These are phyloP conservation scores for Ceratobasidium sp. DNA, from an alignment of 1,284 basidiomycete species.

Conservation along the genomic window DNA sequence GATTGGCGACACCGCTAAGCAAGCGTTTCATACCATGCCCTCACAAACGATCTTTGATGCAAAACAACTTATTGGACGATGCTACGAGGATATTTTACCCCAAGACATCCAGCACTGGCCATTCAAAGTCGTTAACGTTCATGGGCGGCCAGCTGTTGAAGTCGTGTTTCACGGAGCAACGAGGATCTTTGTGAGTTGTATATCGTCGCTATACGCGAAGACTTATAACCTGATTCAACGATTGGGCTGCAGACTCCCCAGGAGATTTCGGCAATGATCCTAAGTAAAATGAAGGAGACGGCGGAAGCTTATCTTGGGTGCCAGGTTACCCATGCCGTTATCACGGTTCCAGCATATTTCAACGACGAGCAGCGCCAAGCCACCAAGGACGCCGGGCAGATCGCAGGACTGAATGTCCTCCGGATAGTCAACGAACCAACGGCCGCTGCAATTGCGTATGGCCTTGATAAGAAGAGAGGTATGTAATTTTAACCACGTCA, in stretches of 20 bases:
- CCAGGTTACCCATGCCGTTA: slow-evolving; percentile 70
- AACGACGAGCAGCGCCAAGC: slow-evolving; percentile 72
- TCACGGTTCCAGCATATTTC: slow-evolving; percentile 71
- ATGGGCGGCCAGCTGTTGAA: slow-evolving; percentile 57
- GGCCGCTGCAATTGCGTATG: slow-evolving; percentile 70
- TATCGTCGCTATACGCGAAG: too few species aligned
- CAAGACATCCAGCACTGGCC: slow-evolving; percentile 62
- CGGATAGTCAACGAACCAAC: slow-evolving; percentile 74
- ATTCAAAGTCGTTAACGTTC: slow-evolving; percentile 64
- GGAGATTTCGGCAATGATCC: neutral
- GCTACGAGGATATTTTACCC: slow-evolving; percentile 57
- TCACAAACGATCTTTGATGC: slow-evolving; percentile 68
- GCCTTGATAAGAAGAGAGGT: slow-evolving; percentile 60
- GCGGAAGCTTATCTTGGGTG: slow-evolving; percentile 70
- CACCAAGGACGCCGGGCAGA: slow-evolving; percentile 69
- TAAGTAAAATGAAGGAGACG: slow-evolving; percentile 70
- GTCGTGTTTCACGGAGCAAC: slow-evolving; percentile 66
- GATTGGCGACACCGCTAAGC: neutral
- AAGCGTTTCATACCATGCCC: slow-evolving; percentile 32
- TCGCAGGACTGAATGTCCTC: slow-evolving; percentile 68
- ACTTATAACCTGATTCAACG: too few species aligned
- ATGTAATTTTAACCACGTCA: too few species aligned
- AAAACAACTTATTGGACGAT: slow-evolving; percentile 66
- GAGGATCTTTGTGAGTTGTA: slow-evolving; percentile 62
- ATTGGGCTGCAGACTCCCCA: neutral